Percentiles rank a stretch among this genome's conserved stretches.
phyloP scores from a whole-genome alignment of 2,329 filamentous ascomycete species.

The Dothistroma septosporum region DNA sequence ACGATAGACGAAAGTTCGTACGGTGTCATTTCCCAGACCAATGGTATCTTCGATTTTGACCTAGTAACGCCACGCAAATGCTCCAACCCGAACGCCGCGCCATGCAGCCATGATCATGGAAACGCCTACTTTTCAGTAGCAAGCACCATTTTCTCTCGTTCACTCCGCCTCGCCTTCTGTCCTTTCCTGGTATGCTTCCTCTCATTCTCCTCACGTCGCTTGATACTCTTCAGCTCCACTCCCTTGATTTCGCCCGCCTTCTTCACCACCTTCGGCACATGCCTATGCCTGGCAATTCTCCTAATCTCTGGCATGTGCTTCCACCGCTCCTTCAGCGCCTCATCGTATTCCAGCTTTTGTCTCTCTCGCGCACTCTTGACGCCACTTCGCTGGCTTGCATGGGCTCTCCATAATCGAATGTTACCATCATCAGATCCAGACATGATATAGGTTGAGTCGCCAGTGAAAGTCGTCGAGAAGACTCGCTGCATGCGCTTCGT shows the following conservation, averaged over 20 bases:
- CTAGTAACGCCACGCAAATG: constrained; percentile 1
- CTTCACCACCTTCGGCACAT: constrained; percentile 88
- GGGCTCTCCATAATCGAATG: constrained; percentile 80
- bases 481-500: constrained; percentile 97
- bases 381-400: constrained; percentile 77
- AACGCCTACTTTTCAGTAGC: constrained; percentile 55
- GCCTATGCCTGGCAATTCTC: constrained; percentile 84
- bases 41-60: background rate
- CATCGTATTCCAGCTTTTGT: constrained; percentile 87
- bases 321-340: constrained; percentile 76
- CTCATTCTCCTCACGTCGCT: constrained; percentile 90
- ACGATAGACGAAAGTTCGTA: background rate
- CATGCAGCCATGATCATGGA: background rate
- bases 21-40: background rate
- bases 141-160: constrained; percentile 91
- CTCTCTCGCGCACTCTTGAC: constrained; percentile 81
- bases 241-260: constrained; percentile 93
- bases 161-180: constrained; percentile 65
- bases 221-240: constrained; percentile 81
- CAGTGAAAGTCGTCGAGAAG: constrained; percentile 78
- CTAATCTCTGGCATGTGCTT: constrained; percentile 94
- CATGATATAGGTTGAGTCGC: constrained; percentile 84
- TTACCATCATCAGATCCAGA: constrained; percentile 94
- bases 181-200: constrained; percentile 85
- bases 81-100: background rate